These are phyloP conservation scores for Millerago galiae DNA, from an alignment of 805 yeast species.

Conservation along the genomic window DNA sequence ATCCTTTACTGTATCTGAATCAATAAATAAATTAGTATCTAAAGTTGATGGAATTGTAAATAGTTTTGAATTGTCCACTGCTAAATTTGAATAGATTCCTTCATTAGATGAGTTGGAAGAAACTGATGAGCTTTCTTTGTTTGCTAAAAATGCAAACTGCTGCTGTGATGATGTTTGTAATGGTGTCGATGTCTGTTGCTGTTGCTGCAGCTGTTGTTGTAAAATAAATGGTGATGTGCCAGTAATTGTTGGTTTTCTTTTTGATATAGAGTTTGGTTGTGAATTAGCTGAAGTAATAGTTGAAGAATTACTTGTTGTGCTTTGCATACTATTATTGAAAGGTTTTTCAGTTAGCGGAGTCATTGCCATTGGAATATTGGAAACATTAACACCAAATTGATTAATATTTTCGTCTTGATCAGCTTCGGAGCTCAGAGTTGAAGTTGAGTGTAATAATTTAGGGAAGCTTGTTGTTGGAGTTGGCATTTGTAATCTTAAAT, in stretches of 20 bases:
- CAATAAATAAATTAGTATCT: slow-evolving; percentile 19
- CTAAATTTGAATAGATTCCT: slow-evolving; percentile 1
- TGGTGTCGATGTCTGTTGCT: slow-evolving; percentile 1
- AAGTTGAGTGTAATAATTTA: slow-evolving; percentile 28
- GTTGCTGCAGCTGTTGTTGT: slow-evolving; percentile 6
- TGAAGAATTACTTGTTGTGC: neutral
- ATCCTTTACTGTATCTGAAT: slow-evolving; percentile 18
- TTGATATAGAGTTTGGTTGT: slow-evolving; percentile 3
- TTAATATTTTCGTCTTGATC: slow-evolving; percentile 41
- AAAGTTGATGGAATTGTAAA: slow-evolving; percentile 8
- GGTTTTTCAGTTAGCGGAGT: slow-evolving; percentile 70
- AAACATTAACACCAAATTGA: slow-evolving; percentile 60
- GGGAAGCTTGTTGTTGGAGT: slow-evolving; percentile 44
- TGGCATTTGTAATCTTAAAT: slow-evolving; percentile 69
- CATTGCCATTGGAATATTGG: slow-evolving; percentile 57
- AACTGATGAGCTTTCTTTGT: slow-evolving; percentile 5
- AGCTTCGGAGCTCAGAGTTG: slow-evolving; percentile 13
- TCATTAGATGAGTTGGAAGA: slow-evolving; percentile 13
- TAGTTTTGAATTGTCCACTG: neutral
- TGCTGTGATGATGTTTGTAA: slow-evolving; percentile 5
- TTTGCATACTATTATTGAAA: slow-evolving; percentile 4
- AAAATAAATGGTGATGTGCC: slow-evolving; percentile 4
- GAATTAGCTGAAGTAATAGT: neutral
- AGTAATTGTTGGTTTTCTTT: slow-evolving; percentile 9
- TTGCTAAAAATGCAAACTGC: slow-evolving; percentile 3